A percentile compares a stretch with the other conserved stretches of the same genome.
phyloP scores from a whole-genome alignment of 2,329 filamentous ascomycete species.

The Trichoderma simmonsii region DNA sequence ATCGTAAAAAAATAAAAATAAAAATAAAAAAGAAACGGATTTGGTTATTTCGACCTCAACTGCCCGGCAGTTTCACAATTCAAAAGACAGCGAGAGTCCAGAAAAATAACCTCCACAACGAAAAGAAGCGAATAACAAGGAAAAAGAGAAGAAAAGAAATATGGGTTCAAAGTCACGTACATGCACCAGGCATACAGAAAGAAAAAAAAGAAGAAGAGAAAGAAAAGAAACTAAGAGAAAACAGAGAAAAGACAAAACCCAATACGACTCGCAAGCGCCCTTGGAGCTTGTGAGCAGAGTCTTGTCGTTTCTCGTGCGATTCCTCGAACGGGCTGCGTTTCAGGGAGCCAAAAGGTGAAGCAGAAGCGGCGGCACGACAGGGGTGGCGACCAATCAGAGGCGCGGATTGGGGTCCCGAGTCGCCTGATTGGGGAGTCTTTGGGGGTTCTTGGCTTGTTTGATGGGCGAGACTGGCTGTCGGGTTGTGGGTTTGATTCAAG shows the following conservation, averaged over 20 bases:
- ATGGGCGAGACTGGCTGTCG: neutral
- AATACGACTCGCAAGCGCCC: too few species aligned
- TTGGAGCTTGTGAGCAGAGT: too few species aligned
- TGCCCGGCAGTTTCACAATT: neutral
- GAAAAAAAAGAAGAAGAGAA: neutral
- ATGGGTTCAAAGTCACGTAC: neutral
- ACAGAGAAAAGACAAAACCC: neutral
- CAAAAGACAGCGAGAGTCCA: neutral
- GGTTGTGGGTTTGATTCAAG: neutral
- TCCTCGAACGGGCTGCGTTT: constrained; percentile 17
- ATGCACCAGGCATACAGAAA: constrained; percentile 1
- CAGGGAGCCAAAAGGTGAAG: constrained; percentile 17
- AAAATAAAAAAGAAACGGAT: neutral
- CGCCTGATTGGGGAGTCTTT: constrained; percentile 19
- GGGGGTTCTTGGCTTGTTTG: neutral
- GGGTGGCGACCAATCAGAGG: constrained; percentile 15
- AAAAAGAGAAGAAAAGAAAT: neutral
- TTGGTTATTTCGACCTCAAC: neutral
- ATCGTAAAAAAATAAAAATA: neutral
- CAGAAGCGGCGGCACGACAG: constrained; percentile 9
- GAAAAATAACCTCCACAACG: neutral
- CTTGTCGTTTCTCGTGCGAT: neutral
- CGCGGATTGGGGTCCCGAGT: constrained; percentile 4
- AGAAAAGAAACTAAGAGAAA: neutral
- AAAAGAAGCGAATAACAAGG: neutral